phyloP scores from a whole-genome alignment of 139 green algal genomes.

The Auxenochlorella pyrenoidosa region DNA sequence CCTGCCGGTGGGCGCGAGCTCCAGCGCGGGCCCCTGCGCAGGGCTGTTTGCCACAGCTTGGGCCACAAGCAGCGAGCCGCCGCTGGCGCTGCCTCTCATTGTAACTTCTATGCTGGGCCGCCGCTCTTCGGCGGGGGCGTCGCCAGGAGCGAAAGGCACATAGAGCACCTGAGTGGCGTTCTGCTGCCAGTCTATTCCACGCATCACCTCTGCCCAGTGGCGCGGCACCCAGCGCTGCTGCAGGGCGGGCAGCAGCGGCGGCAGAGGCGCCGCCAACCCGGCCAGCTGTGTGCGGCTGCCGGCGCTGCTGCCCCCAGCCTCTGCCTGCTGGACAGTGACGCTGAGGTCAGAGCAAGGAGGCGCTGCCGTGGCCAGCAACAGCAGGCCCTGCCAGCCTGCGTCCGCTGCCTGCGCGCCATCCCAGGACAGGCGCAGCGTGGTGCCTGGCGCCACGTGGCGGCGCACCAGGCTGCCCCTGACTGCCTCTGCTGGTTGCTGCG shows the following conservation, averaged over 20 bases:
- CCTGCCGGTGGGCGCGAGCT: neutral
- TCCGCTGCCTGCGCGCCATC: neutral
- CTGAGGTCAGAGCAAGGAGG: constrained; percentile 3
- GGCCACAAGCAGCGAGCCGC: constrained; percentile 3
- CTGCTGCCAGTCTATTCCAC: constrained; percentile 30
- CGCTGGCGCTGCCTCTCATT: neutral
- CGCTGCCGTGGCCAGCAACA: constrained; percentile 7
- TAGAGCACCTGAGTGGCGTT: constrained; percentile 31
- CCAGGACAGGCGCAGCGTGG: neutral
- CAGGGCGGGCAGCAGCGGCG: constrained; percentile 18
- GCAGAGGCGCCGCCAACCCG: neutral
- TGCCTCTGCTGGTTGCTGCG: neutral
- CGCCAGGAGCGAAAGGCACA: neutral
- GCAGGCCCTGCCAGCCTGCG: neutral
- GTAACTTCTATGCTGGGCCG: neutral
- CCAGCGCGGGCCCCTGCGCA: neutral
- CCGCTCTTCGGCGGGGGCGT: neutral
- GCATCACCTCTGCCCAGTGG: constrained; percentile 20
- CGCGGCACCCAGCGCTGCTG: constrained; percentile 22
- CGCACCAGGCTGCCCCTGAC: neutral
- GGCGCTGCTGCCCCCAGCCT: neutral
- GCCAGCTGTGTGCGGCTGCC: neutral
- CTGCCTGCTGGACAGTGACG: neutral
- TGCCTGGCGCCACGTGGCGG: neutral
- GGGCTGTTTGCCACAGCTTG: constrained; percentile 1